A percentile compares a stretch with the other conserved stretches of the same genome.
Conservation (phyloP, 225 moss, liverwort and hornwort species). For the Rhytidiadelphus loreus region DNA sequence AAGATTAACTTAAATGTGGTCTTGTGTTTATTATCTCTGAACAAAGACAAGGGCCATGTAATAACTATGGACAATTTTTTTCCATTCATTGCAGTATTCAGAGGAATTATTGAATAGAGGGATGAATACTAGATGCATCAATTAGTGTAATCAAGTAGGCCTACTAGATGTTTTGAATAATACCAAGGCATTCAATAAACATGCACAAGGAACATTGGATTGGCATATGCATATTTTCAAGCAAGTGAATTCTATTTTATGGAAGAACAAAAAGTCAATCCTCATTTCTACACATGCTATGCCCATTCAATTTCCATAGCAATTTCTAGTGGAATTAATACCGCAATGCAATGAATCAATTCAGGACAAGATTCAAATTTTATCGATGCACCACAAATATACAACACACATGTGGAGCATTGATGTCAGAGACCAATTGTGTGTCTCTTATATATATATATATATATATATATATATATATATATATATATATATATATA, state of each 20-base stretch:
- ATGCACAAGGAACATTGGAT: neutral
- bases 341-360: neutral
- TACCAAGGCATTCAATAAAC: neutral
- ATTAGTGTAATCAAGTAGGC: rapidly evolving
- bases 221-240: neutral
- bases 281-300: neutral
- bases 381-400: neutral
- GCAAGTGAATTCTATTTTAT: neutral
- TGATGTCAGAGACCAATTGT: rapidly evolving
- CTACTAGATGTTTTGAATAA: neutral
- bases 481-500: too few species aligned
- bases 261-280: rapidly evolving
- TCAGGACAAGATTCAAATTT: neutral
- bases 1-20: neutral
- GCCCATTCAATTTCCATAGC: rapidly evolving
- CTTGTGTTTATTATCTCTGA: rapidly evolving
- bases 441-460: rapidly evolving
- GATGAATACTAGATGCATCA: rapidly evolving
- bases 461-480: too few species aligned
- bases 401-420: rapidly evolving
- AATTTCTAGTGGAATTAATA: neutral
- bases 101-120: neutral
- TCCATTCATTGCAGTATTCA: neutral
- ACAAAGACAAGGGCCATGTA: neutral
- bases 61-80: neutral